Conservation (phyloP, 768 basidiomycete genomes). For the Clitopilus passeckerianus region DNA sequence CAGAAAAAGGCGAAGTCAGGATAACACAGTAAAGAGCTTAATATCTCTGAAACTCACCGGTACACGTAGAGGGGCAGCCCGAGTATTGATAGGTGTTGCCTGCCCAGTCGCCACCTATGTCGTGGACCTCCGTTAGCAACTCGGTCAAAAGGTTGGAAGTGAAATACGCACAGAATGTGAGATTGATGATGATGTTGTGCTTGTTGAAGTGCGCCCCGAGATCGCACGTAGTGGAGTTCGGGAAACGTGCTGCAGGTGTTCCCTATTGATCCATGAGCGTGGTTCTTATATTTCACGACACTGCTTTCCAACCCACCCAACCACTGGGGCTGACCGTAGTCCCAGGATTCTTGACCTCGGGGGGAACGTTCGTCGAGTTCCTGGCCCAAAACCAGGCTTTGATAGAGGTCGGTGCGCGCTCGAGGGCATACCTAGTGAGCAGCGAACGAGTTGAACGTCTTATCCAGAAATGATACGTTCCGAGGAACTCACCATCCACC, state of each 20-base stretch:
- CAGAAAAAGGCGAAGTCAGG: background rate
- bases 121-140: background rate
- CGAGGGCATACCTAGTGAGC: slow-evolving; percentile 45
- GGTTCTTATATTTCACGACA: background rate
- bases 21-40: background rate
- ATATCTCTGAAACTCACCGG: slow-evolving; percentile 28
- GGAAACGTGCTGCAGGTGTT: slow-evolving; percentile 53
- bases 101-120: slow-evolving; percentile 50
- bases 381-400: slow-evolving; percentile 65
- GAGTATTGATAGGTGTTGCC: slow-evolving; percentile 37
- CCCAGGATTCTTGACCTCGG: slow-evolving; percentile 29
- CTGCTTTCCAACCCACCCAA: slow-evolving; percentile 33
- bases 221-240: slow-evolving; percentile 50
- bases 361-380: slow-evolving; percentile 30
- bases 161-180: slow-evolving; percentile 27
- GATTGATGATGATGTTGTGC: slow-evolving; percentile 62
- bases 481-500: slow-evolving; percentile 50
- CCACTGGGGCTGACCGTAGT: slow-evolving; percentile 27
- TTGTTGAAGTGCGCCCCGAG: slow-evolving; percentile 47
- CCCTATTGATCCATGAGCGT: slow-evolving; percentile 30
- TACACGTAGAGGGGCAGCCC: slow-evolving; percentile 50
- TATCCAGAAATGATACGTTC: background rate
- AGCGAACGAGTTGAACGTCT: background rate
- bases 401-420: slow-evolving; percentile 42
- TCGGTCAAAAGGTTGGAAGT: background rate